These are phyloP conservation scores for Cordyceps javanica DNA, from an alignment of 2,329 filamentous ascomycete genomes.

Conservation along the genomic window DNA sequence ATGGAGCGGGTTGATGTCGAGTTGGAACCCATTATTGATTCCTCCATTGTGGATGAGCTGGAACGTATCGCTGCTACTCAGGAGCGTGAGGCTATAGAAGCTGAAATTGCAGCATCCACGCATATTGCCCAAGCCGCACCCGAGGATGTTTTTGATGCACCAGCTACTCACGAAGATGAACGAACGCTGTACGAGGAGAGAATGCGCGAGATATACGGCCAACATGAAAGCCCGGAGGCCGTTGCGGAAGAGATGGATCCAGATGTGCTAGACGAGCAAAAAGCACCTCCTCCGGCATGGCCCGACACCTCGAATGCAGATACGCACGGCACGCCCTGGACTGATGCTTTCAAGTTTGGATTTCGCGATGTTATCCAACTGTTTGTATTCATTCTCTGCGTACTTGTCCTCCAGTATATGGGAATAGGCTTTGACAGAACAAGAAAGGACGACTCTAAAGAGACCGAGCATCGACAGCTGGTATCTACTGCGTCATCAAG, in stretches of 20 bases:
- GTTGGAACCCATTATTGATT: slow-evolving; percentile 66
- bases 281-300: neutral
- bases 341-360: slow-evolving; percentile 1
- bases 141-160: slow-evolving; percentile 13
- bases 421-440: slow-evolving; percentile 3
- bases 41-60: slow-evolving; percentile 52
- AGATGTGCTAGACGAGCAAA: neutral
- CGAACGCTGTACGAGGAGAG: slow-evolving; percentile 43
- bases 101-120: slow-evolving; percentile 22
- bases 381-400: slow-evolving; percentile 1
- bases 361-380: slow-evolving; percentile 1
- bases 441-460: neutral
- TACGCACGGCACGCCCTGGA: neutral
- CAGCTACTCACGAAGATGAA: slow-evolving; percentile 26
- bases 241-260: neutral
- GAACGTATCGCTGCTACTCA: slow-evolving; percentile 46
- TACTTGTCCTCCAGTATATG: slow-evolving; percentile 5
- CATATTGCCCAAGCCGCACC: slow-evolving; percentile 14
- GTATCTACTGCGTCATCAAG: neutral
- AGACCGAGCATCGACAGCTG: neutral
- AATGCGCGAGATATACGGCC: slow-evolving; percentile 48
- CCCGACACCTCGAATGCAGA: neutral
- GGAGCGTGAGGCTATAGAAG: slow-evolving; percentile 32
- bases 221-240: slow-evolving; percentile 19
- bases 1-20: slow-evolving; percentile 99